Evolutionary conservation across 2,329 filamentous ascomycete genomes (phyloP).

Genomic region (Nigrospora osmanthi): DNA sequence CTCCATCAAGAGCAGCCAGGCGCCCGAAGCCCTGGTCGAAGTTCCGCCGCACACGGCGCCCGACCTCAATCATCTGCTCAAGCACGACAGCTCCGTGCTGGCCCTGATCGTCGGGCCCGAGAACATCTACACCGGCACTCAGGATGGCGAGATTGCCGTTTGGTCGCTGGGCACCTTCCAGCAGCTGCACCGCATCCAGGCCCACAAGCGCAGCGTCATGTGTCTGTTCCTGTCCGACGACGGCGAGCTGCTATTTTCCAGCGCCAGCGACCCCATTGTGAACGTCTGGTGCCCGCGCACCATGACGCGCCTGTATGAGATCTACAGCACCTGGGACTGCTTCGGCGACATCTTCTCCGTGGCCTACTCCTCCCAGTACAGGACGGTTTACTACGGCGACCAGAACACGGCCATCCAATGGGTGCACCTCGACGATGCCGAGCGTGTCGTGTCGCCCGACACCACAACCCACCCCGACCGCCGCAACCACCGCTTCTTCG

Average conservation of each 20-base stretch:
- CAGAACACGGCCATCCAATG: conserved; percentile 96
- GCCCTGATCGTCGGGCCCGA: conserved; percentile 73
- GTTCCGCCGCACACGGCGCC: conserved; percentile 28
- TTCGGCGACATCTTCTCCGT: conserved; percentile 92
- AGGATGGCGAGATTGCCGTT: conserved; percentile 85
- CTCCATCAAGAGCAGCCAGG: too few relatives aligned
- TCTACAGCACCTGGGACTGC: conserved; percentile 88
- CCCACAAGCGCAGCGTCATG: conserved; percentile 86
- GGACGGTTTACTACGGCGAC: conserved; percentile 83
- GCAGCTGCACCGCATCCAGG: conserved; percentile 69
- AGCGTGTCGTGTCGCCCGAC: conserved; percentile 49
- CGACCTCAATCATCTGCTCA: conserved; percentile 65
- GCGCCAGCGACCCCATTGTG: conserved; percentile 85
- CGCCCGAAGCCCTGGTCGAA: neutral
- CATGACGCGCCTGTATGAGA: conserved; percentile 73
- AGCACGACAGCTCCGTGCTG: conserved; percentile 73
- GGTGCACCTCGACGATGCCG: conserved; percentile 65
- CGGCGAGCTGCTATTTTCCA: conserved; percentile 74
- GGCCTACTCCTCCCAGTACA: conserved; percentile 71
- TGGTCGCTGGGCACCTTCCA: conserved; percentile 89
- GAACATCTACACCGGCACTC: conserved; percentile 84
- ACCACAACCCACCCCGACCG: conserved; percentile 65
- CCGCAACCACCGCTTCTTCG: conserved; percentile 83
- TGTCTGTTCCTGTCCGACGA: conserved; percentile 75
- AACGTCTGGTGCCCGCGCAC: conserved; percentile 84